phyloP scores from a whole-genome alignment of 768 basidiomycete species.

The Sarcodon aspratus region DNA sequence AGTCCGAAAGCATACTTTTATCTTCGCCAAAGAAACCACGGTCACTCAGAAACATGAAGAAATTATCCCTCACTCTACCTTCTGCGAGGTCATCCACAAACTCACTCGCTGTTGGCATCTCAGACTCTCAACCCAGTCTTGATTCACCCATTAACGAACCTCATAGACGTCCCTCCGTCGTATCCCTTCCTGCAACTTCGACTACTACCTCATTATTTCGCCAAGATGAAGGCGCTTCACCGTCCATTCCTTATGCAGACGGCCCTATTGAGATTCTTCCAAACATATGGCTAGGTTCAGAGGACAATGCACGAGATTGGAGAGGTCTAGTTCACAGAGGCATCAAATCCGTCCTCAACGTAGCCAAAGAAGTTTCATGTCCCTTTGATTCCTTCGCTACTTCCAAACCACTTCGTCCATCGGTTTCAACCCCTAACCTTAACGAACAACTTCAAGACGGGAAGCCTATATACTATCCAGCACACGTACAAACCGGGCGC shows the following conservation, averaged over 20 bases:
- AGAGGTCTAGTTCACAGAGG: constrained; percentile 52
- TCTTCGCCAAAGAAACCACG: constrained; percentile 28
- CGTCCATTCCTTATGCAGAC: constrained; percentile 59
- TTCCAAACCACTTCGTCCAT: constrained; percentile 40
- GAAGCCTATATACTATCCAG: constrained; percentile 49
- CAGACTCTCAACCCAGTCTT: constrained; percentile 21
- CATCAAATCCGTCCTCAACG: constrained; percentile 79
- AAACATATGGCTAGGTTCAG: constrained; percentile 81
- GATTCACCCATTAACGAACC: constrained; percentile 21
- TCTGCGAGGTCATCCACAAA: constrained; percentile 47
- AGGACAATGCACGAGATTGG: constrained; percentile 87
- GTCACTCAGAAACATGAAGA: constrained; percentile 61
- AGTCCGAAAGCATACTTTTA: constrained; percentile 37
- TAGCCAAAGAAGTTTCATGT: constrained; percentile 83
- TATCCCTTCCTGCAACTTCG: constrained; percentile 55
- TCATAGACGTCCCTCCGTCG: constrained; percentile 55
- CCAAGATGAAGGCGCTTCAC: constrained; percentile 50
- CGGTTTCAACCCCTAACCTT: constrained; percentile 62
- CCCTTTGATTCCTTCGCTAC: constrained; percentile 42
- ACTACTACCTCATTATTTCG: constrained; percentile 47
- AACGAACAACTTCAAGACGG: constrained; percentile 21
- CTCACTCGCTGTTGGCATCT: constrained; percentile 28
- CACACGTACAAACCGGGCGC: constrained; percentile 56
- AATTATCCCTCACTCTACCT: constrained; percentile 57
- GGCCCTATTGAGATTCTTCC: constrained; percentile 83